phyloP scores from a whole-genome alignment of 768 basidiomycete genomes.

The Thelephora ganbajun region DNA sequence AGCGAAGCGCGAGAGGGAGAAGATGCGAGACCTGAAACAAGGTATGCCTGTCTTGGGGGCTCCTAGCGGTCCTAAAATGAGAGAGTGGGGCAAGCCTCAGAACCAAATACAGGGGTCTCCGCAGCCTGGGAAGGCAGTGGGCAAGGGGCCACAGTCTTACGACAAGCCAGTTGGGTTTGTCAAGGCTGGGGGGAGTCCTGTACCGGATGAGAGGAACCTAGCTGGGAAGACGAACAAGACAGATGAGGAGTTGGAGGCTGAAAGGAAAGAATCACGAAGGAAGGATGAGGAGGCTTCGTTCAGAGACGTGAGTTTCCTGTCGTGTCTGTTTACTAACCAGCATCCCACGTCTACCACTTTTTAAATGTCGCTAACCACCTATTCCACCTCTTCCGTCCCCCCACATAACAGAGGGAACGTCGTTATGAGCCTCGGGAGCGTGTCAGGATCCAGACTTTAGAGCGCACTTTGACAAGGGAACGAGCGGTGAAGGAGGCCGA shows the following conservation, averaged over 20 bases:
- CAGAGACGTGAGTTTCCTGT: slow-evolving; percentile 52
- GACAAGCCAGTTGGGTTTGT: slow-evolving; percentile 77
- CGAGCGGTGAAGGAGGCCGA: slow-evolving; percentile 61
- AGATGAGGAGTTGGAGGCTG: slow-evolving; percentile 80
- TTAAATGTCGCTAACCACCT: neutral
- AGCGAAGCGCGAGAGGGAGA: slow-evolving; percentile 82
- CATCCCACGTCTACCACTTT: too few species aligned
- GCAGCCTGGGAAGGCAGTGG: slow-evolving; percentile 35
- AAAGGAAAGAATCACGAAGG: slow-evolving; percentile 60
- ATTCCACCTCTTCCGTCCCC: neutral
- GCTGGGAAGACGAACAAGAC: slow-evolving; percentile 39
- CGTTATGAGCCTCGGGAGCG: slow-evolving; percentile 89
- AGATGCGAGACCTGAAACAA: slow-evolving; percentile 63
- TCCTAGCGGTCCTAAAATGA: slow-evolving; percentile 62
- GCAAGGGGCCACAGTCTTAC: slow-evolving; percentile 64
- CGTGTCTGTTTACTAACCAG: neutral
- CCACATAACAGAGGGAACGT: slow-evolving; percentile 64
- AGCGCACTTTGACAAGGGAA: slow-evolving; percentile 64
- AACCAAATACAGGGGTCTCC: slow-evolving; percentile 12
- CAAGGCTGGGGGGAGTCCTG: slow-evolving; percentile 37
- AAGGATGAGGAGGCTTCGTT: slow-evolving; percentile 78
- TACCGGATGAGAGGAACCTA: slow-evolving; percentile 19
- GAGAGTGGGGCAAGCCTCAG: slow-evolving; percentile 70
- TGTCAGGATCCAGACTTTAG: slow-evolving; percentile 60
- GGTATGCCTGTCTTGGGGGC: slow-evolving; percentile 24